Conservation (phyloP, 2,329 filamentous ascomycete genomes). For the Teratosphaeria pseudoeucalypti region DNA sequence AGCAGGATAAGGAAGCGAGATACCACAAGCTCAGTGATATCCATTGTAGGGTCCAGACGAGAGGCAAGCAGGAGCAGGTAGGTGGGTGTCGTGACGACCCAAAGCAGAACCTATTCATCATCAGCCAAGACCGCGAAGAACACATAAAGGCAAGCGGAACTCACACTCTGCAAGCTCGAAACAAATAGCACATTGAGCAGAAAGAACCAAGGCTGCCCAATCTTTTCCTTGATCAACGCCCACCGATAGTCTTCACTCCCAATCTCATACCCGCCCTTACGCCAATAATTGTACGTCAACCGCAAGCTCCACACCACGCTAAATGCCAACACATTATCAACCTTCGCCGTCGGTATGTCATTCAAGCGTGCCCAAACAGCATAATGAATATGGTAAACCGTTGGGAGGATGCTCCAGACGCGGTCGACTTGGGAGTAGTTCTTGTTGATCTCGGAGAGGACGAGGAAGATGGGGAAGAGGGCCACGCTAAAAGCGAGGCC, state of each 20-base stretch:
- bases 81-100: constrained; percentile 65
- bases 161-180: constrained; percentile 58
- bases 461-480: constrained; percentile 60
- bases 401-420: constrained; percentile 80
- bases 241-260: constrained; percentile 95
- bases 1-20: constrained; percentile 46
- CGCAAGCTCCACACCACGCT: constrained; percentile 58
- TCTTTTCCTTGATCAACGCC: constrained; percentile 59
- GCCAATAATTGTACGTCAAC: constrained; percentile 93
- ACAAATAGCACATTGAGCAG: constrained; percentile 88
- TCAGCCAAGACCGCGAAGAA: neutral
- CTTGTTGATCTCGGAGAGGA: constrained; percentile 72
- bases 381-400: constrained; percentile 77
- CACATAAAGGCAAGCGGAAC: constrained; percentile 7
- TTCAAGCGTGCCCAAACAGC: constrained; percentile 69
- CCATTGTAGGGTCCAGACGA: constrained; percentile 45
- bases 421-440: constrained; percentile 98
- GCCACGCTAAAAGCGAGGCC: constrained; percentile 62
- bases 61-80: constrained; percentile 70
- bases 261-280: constrained; percentile 79
- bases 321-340: constrained; percentile 64
- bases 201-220: constrained; percentile 60
- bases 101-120: constrained; percentile 55
- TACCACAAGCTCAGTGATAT: constrained; percentile 47
- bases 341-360: constrained; percentile 56